phyloP scores from a whole-genome alignment of 2,329 filamentous ascomycete species.

The Stemphylium lycopersici region DNA sequence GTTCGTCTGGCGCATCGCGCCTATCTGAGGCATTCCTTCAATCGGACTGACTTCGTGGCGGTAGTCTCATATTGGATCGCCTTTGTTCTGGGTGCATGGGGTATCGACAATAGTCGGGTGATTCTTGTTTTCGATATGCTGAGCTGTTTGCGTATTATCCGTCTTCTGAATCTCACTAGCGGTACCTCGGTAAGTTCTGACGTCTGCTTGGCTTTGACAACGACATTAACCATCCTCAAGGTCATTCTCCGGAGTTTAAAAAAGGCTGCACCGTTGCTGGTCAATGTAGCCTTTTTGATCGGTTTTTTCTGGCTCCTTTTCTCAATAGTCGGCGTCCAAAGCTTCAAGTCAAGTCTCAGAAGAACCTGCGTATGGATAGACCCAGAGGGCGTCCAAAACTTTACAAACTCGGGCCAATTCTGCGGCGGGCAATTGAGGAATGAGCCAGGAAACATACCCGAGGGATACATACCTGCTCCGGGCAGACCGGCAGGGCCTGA shows the following conservation, averaged over 20 bases:
- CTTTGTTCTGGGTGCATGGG: slow-evolving; percentile 73
- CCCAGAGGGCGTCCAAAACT: slow-evolving; percentile 59
- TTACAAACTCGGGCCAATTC: slow-evolving; percentile 67
- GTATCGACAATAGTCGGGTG: slow-evolving; percentile 71
- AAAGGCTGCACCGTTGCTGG: slow-evolving; percentile 87
- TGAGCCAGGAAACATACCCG: slow-evolving; percentile 47
- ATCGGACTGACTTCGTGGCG: slow-evolving; percentile 91
- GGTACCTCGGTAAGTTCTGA: slow-evolving; percentile 76
- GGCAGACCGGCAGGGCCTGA: slow-evolving; percentile 53
- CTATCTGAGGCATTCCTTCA: slow-evolving; percentile 94
- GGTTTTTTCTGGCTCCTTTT: slow-evolving; percentile 98
- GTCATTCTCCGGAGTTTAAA: slow-evolving; percentile 95
- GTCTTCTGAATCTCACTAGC: slow-evolving; percentile 88
- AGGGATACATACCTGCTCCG: slow-evolving; percentile 69
- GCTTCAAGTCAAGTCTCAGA: slow-evolving; percentile 68
- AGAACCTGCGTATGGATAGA: slow-evolving; percentile 59
- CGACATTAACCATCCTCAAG: slow-evolving; percentile 49
- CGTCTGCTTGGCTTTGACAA: background rate
- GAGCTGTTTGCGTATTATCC: slow-evolving; percentile 89
- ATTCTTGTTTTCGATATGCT: slow-evolving; percentile 95
- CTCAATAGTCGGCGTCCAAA: slow-evolving; percentile 95
- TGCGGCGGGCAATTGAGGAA: slow-evolving; percentile 82
- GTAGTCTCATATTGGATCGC: slow-evolving; percentile 95
- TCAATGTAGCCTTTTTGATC: slow-evolving; percentile 93
- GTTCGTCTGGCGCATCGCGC: slow-evolving; percentile 86